Evolutionary conservation across 306 rosid genomes (phyloP).

Genomic region (Trifolium fragiferum): DNA sequence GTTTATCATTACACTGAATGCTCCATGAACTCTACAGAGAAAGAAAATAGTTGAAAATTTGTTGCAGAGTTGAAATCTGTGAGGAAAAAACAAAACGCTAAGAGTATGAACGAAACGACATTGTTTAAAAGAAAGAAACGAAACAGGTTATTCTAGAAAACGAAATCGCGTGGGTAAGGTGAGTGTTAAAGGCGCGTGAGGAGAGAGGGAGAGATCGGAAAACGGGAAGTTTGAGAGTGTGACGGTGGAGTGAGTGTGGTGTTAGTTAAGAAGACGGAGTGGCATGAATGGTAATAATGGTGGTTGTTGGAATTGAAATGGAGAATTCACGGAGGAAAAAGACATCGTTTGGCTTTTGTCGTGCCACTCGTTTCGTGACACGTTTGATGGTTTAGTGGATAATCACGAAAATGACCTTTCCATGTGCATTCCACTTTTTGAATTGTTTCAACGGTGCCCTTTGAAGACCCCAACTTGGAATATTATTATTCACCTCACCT

Average conservation of each 20-base stretch:
- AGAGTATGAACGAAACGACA: slow-evolving; percentile 36
- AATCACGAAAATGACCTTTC: slow-evolving; percentile 60
- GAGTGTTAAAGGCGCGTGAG: slow-evolving; percentile 38
- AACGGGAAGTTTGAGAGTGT: slow-evolving; percentile 40
- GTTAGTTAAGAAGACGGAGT: slow-evolving; percentile 42
- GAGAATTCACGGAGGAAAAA: slow-evolving; percentile 45
- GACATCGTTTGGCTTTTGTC: slow-evolving; percentile 34
- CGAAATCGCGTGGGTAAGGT: slow-evolving; percentile 45
- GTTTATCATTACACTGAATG: slow-evolving; percentile 37
- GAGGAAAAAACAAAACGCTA: slow-evolving; percentile 26
- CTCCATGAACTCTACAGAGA: neutral
- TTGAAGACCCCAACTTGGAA: slow-evolving; percentile 6
- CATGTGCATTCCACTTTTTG: slow-evolving; percentile 41
- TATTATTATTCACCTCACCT: neutral
- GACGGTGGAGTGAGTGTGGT: slow-evolving; percentile 40
- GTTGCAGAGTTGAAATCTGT: slow-evolving; percentile 15
- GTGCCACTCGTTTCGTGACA: slow-evolving; percentile 61
- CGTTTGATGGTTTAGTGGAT: slow-evolving; percentile 47
- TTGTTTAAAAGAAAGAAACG: slow-evolving; percentile 19
- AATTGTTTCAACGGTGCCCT: slow-evolving; percentile 47
- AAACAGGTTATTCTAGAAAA: slow-evolving; percentile 31
- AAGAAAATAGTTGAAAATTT: neutral
- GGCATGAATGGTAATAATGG: slow-evolving; percentile 57
- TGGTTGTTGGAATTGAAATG: slow-evolving; percentile 47
- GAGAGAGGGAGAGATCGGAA: slow-evolving; percentile 23